phyloP scores from a whole-genome alignment of 116 monocot species.

The Iris pallida region DNA sequence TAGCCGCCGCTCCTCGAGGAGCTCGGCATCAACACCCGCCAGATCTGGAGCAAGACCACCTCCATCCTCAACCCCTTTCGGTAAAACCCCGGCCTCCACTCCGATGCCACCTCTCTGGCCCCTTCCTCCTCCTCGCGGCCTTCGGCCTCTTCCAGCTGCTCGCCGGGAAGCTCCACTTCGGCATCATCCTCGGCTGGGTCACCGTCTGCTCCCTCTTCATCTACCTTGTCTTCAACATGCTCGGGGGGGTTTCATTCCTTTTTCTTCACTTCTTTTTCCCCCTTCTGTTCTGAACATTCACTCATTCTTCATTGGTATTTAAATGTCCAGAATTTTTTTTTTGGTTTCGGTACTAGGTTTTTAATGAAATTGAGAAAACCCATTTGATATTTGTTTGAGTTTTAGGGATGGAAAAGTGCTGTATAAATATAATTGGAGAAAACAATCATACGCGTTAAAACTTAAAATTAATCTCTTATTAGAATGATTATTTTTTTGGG shows the following conservation, averaged over 20 bases:
- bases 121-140: slow-evolving; percentile 61
- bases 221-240: slow-evolving; percentile 77
- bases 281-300: too few relatives aligned
- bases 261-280: too few relatives aligned
- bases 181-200: slow-evolving; percentile 64
- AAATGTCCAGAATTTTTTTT: too few relatives aligned
- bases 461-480: too few relatives aligned
- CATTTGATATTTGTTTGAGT: too few relatives aligned
- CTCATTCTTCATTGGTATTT: too few relatives aligned
- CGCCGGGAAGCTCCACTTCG: slow-evolving; percentile 65
- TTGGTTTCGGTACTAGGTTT: too few relatives aligned
- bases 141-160: slow-evolving; percentile 83
- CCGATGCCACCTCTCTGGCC: slow-evolving; percentile 64
- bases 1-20: slow-evolving; percentile 76
- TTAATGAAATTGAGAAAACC: too few relatives aligned
- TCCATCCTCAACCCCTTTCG: slow-evolving; percentile 61
- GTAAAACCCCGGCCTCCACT: slow-evolving; percentile 38
- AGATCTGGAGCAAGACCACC: slow-evolving; percentile 70
- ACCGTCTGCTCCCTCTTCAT: slow-evolving; percentile 59
- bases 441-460: too few relatives aligned
- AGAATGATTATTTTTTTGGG: too few relatives aligned
- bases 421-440: too few relatives aligned
- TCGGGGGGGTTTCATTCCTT: slow-evolving; percentile 11
- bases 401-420: too few relatives aligned
- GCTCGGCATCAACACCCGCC: slow-evolving; percentile 82